phyloP scores from a whole-genome alignment of 192 early-diverging fungal species.

The Coemansia sp. region DNA sequence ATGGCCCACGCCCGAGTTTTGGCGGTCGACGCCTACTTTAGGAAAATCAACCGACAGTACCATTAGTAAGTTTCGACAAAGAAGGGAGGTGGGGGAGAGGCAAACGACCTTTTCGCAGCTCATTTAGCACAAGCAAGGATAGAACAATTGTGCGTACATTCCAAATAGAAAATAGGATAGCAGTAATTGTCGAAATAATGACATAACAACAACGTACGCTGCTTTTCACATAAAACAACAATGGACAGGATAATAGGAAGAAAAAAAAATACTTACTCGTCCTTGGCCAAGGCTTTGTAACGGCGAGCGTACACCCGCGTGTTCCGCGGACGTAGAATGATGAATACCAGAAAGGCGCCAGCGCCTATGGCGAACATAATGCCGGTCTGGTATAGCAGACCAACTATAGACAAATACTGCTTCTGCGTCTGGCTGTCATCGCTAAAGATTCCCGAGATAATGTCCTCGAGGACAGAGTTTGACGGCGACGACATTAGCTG shows the following conservation, averaged over 20 bases:
- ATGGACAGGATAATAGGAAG: background rate
- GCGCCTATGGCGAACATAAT: constrained; percentile 60
- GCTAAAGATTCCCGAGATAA: constrained; percentile 50
- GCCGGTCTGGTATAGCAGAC: constrained; percentile 61
- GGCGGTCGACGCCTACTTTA: constrained; percentile 63
- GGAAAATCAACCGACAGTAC: background rate
- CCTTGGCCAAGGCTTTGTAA: constrained; percentile 51
- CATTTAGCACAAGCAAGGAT: too few species aligned
- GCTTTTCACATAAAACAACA: background rate
- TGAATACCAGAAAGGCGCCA: constrained; percentile 58
- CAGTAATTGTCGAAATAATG: background rate
- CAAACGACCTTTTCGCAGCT: too few species aligned
- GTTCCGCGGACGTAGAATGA: constrained; percentile 60
- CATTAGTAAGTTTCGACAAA: too few species aligned
- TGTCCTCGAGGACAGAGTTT: constrained; percentile 35
- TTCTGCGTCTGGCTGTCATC: constrained; percentile 44
- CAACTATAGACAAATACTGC: constrained; percentile 54
- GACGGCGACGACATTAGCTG: constrained; percentile 2
- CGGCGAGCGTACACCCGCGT: constrained; percentile 53
- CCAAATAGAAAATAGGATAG: background rate
- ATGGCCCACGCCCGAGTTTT: constrained; percentile 60
- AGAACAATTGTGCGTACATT: background rate
- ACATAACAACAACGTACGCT: background rate
- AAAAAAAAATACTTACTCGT: constrained; percentile 25
- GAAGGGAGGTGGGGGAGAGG: too few species aligned